A percentile compares a stretch with the other conserved stretches of the same genome.
Conservation (phyloP, 768 basidiomycete genomes). For the Filobasidium floriforme region DNA sequence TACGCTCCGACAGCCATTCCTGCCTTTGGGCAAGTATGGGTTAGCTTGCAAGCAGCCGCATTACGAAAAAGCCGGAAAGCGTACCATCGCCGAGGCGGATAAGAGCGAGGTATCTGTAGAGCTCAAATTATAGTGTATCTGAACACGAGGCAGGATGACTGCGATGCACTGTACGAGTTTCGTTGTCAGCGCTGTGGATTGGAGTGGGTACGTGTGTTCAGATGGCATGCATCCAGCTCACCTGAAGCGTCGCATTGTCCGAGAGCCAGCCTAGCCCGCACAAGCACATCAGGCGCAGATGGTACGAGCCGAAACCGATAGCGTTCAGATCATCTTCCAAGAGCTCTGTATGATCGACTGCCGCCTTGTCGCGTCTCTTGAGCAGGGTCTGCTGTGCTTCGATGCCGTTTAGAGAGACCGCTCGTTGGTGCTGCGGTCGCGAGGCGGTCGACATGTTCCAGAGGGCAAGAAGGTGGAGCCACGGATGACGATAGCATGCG, state of each 20-base stretch:
- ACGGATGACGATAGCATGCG: not conserved
- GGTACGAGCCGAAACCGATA: conserved; percentile 43
- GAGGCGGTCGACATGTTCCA: not conserved
- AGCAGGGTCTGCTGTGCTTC: conserved; percentile 5
- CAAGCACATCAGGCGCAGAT: conserved; percentile 41
- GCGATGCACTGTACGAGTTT: conserved; percentile 50
- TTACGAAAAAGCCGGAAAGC: conserved; percentile 4
- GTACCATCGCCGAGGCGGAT: conserved; percentile 60
- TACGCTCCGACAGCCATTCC: conserved; percentile 97
- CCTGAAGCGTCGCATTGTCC: conserved; percentile 41
- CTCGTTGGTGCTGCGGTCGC: not conserved
- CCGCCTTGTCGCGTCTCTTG: conserved; percentile 7
- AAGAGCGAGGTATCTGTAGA: conserved; percentile 70
- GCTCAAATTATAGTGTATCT: conserved; percentile 71
- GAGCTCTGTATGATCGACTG: conserved; percentile 25
- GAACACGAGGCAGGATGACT: conserved; percentile 91
- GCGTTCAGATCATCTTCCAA: conserved; percentile 40
- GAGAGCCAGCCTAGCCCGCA: conserved; percentile 45
- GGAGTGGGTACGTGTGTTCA: not conserved
- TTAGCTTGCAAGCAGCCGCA: not conserved
- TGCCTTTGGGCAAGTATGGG: conserved; percentile 26
- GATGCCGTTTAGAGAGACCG: not conserved
- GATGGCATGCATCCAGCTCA: conserved; percentile 21
- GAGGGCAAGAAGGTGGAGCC: not conserved
- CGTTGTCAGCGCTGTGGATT: not conserved